These are phyloP conservation scores for Sclerotinia trifoliorum DNA, from an alignment of 2,329 filamentous ascomycete species.

Conservation along the genomic window DNA sequence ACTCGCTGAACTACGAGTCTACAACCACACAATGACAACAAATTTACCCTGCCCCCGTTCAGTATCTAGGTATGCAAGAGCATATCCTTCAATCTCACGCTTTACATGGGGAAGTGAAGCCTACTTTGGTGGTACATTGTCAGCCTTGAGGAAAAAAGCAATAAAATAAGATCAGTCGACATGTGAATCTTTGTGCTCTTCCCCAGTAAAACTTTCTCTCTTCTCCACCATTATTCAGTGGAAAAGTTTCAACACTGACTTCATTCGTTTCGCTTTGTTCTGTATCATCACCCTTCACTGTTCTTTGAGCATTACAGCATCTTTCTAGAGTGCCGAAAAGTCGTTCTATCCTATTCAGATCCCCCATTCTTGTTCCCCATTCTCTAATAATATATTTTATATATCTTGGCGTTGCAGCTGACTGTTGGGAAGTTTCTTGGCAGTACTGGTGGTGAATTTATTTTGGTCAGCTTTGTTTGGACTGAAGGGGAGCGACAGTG, in stretches of 20 bases:
- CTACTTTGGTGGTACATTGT: background rate
- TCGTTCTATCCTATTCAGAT: background rate
- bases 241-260: background rate
- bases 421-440: slow-evolving; percentile 2
- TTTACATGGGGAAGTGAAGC: slow-evolving; percentile 1
- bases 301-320: background rate
- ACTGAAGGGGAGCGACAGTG: slow-evolving; percentile 12
- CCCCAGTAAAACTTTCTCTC: slow-evolving; percentile 3
- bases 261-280: background rate
- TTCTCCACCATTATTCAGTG: background rate
- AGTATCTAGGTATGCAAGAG: background rate
- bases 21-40: background rate
- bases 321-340: background rate
- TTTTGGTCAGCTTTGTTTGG: background rate
- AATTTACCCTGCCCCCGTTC: background rate
- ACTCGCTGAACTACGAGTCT: background rate
- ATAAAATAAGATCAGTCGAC: background rate
- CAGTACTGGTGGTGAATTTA: background rate
- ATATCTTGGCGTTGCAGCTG: background rate
- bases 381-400: background rate
- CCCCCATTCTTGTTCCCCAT: background rate
- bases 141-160: slow-evolving; percentile 11
- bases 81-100: slow-evolving; percentile 14
- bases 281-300: background rate
- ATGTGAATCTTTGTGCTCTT: slow-evolving; percentile 2